These are phyloP conservation scores for Acacia acuminata DNA, from an alignment of 306 rosid genomes.

Conservation along the genomic window DNA sequence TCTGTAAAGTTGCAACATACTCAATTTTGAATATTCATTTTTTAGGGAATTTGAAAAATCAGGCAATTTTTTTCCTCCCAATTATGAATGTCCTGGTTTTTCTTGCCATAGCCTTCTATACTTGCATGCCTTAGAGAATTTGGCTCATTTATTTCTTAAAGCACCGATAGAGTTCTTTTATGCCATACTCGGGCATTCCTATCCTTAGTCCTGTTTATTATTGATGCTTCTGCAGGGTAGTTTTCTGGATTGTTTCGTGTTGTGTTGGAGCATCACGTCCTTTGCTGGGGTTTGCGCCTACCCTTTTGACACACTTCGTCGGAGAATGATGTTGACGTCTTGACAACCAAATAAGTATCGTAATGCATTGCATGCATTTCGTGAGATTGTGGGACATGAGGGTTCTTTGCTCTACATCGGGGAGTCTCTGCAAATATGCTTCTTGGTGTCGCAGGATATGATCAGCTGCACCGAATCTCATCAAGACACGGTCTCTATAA, in stretches of 20 bases:
- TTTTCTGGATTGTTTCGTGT: slow-evolving; percentile 82
- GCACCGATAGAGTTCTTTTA: slow-evolving; percentile 12
- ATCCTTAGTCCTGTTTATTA: slow-evolving; percentile 13
- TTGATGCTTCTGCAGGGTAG: slow-evolving; percentile 60
- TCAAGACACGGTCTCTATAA: slow-evolving; percentile 36
- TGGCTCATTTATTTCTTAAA: slow-evolving; percentile 17
- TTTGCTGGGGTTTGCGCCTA: slow-evolving; percentile 86
- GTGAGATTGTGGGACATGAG: slow-evolving; percentile 72
- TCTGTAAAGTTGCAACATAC: neutral
- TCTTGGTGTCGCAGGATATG: slow-evolving; percentile 89
- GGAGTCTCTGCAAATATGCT: slow-evolving; percentile 95
- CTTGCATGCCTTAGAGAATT: neutral
- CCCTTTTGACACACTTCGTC: slow-evolving; percentile 86
- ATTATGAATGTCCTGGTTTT: neutral
- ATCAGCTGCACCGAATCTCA: slow-evolving; percentile 71
- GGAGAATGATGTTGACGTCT: slow-evolving; percentile 96
- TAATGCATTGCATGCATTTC: slow-evolving; percentile 68
- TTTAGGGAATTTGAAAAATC: neutral
- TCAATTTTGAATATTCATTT: slow-evolving; percentile 28
- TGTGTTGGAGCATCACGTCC: slow-evolving; percentile 93
- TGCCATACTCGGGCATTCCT: neutral
- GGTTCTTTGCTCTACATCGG: slow-evolving; percentile 73
- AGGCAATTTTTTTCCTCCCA: slow-evolving; percentile 3
- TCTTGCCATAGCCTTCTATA: neutral
- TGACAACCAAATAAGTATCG: slow-evolving; percentile 75